A percentile compares a stretch with the other conserved stretches of the same genome.
These are phyloP conservation scores for Fusarium sp. DNA, from an alignment of 2,329 filamentous ascomycete genomes.

Conservation along the genomic window DNA sequence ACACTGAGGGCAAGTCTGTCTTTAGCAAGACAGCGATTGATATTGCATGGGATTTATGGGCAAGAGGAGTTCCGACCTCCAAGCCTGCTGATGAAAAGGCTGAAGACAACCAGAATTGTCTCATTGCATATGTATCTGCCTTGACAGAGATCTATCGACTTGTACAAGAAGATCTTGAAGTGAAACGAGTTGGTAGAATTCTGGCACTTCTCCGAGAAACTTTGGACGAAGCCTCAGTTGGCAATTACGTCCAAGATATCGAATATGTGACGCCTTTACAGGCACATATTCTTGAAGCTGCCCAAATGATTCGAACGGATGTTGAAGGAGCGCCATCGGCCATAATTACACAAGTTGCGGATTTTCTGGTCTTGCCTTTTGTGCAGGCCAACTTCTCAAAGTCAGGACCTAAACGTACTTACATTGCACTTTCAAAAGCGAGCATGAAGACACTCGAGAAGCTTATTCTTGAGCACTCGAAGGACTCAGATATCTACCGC, in stretches of 20 bases:
- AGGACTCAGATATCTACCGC: constrained; percentile 74
- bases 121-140: constrained; percentile 84
- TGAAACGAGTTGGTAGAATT: constrained; percentile 73
- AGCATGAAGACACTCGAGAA: constrained; percentile 77
- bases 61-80: constrained; percentile 68
- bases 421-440: constrained; percentile 87
- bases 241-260: constrained; percentile 75
- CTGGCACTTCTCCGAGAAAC: constrained; percentile 76
- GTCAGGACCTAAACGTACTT: constrained; percentile 72
- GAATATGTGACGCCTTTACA: constrained; percentile 81
- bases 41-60: constrained; percentile 77
- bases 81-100: constrained; percentile 50
- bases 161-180: constrained; percentile 70
- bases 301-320: constrained; percentile 75
- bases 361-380: constrained; percentile 78
- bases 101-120: constrained; percentile 79
- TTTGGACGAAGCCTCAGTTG: constrained; percentile 74
- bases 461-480: constrained; percentile 68
- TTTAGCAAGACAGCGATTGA: constrained; percentile 66
- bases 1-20: constrained; percentile 54
- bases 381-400: constrained; percentile 50
- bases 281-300: constrained; percentile 71
- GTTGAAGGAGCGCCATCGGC: constrained; percentile 71
- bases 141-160: constrained; percentile 83
- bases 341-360: constrained; percentile 75